Conservation (phyloP, 805 yeast species). For the Lipomyces orientalis region DNA sequence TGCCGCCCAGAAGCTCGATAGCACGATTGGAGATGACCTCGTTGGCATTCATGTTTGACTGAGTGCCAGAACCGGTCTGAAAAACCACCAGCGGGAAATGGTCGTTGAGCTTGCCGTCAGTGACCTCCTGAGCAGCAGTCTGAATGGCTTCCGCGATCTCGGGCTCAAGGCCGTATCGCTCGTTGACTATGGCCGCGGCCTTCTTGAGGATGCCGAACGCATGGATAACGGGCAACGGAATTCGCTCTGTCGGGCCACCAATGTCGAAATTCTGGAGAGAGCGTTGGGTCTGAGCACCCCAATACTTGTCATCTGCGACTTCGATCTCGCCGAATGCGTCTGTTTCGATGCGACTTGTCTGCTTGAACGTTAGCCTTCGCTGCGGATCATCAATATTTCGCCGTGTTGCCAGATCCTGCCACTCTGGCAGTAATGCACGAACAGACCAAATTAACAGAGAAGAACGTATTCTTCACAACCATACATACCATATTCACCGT, state of each 20-base stretch:
- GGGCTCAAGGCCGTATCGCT: slow-evolving; percentile 83
- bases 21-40: slow-evolving; percentile 99
- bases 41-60: slow-evolving; percentile 98
- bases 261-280: slow-evolving; percentile 92
- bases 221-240: slow-evolving; percentile 88
- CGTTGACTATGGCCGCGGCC: slow-evolving; percentile 92
- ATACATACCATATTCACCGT: not conserved
- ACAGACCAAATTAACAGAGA: not conserved
- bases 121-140: slow-evolving; percentile 93
- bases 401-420: not conserved
- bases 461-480: not conserved
- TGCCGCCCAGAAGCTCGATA: slow-evolving; percentile 92
- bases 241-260: slow-evolving; percentile 87
- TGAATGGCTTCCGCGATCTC: slow-evolving; percentile 82
- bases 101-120: slow-evolving; percentile 86
- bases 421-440: not conserved
- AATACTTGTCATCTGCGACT: slow-evolving; percentile 83
- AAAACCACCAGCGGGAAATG: slow-evolving; percentile 98
- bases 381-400: not conserved
- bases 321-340: slow-evolving; percentile 98
- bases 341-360: slow-evolving; percentile 68
- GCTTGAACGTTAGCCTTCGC: not conserved
- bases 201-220: slow-evolving; percentile 95
- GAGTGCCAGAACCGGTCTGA: slow-evolving; percentile 99
- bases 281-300: slow-evolving; percentile 97